Evolutionary conservation across 2,329 filamentous ascomycete genomes (phyloP), one percentile per base, ranked within the genome.

Genomic region (Xylogone sp.): DNA sequence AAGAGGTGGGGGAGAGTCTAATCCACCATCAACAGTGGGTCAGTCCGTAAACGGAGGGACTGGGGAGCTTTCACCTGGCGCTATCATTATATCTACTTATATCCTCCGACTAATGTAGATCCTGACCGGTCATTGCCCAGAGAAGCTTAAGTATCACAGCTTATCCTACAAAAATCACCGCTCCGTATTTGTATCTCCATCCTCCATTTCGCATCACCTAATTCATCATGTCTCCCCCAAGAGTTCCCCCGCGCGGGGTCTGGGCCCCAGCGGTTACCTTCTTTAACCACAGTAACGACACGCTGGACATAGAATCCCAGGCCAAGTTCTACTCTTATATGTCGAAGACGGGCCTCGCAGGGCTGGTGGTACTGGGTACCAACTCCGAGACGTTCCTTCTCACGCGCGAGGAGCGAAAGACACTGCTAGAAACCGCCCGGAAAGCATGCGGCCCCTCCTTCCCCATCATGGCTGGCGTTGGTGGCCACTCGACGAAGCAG

Each of bases 381-480:
- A 77, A 77, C 58, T 72, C 74, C 31, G 75, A 78, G 61, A 70
- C 75, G 20, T 76, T 76, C 61, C 68, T 78, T 10, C 65, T 78
- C 31, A 75, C 73, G 5, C 73, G 72, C 16, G 69, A 74, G 52
- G 76, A 79, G 59, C 71, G 76, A 31, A 61, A 62, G 8, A 63
- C 68, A 24, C 65, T 77, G 6, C 69, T 79, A 43, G 59, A 65
- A 21, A 61, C 71, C 3, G 76, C 75, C 4, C 69, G 76, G 12
- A 50, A 64, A 47, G 72, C 75, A 9, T 73, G 76, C 6, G 72
- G 72, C 1, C 67, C 71, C 2, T 60, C 67, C 10, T 78, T 68
- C 55, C 75, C 75, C 7, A 66, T 79, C 49, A 78, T 78, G 67
- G 75, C 75, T 8, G 76, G 76, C 13, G 71, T 76, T 2, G 71